Evolutionary conservation across 2,329 filamentous ascomycete species (phyloP).

Genomic region (Botryotinia narcissicola): DNA sequence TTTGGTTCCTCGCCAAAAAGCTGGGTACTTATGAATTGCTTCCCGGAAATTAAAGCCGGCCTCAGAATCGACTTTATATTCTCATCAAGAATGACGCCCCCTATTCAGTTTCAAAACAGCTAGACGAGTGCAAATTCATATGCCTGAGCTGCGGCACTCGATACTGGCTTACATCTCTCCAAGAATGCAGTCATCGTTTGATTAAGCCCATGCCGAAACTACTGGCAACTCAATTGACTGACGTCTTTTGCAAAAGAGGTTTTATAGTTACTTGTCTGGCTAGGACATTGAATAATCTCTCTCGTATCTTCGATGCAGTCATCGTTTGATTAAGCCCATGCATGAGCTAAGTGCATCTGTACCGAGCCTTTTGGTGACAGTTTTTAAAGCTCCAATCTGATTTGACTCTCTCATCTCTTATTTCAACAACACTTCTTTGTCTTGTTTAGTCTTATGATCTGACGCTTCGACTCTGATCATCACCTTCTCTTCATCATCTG

Average conservation of each 20-base stretch:
- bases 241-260: neutral
- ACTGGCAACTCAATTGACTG: neutral
- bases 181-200: neutral
- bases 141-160: conserved; percentile 1
- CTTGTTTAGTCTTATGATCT: neutral
- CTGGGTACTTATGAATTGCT: neutral
- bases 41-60: no score
- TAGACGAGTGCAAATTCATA: no score
- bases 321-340: neutral
- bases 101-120: neutral
- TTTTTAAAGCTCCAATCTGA: neutral
- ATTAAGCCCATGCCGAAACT: neutral
- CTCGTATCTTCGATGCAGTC: neutral
- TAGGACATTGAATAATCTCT: neutral
- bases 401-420: neutral
- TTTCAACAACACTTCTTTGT: neutral
- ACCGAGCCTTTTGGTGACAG: neutral
- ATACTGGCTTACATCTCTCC: neutral
- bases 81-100: neutral
- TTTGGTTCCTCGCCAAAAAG: neutral
- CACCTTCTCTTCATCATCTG: neutral
- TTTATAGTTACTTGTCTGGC: neutral
- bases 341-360: neutral
- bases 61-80: neutral
- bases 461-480: neutral